Evolutionary conservation across 1,284 basidiomycete species (phyloP), one percentile per base, ranked within the genome.

Genomic region (Boletus semigastroideus): DNA sequence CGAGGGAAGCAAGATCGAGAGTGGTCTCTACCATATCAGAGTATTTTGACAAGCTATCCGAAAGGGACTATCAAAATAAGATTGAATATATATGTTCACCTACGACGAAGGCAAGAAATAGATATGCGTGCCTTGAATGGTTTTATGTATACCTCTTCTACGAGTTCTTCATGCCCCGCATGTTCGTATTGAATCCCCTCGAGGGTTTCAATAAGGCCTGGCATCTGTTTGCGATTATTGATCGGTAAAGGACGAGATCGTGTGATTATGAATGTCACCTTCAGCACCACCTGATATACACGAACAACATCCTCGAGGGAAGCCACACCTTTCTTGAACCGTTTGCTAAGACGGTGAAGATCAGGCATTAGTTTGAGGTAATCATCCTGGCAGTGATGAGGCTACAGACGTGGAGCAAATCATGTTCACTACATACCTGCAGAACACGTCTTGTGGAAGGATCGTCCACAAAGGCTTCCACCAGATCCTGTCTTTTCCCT

Each of bases 1-100:
- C 75, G 9, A 98, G 78, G 60, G 96, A 87, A 42, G 89, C 84
- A 17, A 98, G 82, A 64, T 99, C 97, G 40, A 99, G 83, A 0
- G 96, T 98, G 53, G 92, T 86, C 69, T 98, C 94, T 4, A 99
- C 95, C 88, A 99, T 94, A 61, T 95, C 92, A 5, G 82, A 78
- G 61, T 95, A 95, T 64, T 93, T 92, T 12, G 77, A 76, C 5
- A 97, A 78, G 51, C 76, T 84, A 0, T 68, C 71, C 25, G 81
- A 74, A 59, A 82, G 79, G 61, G 86, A 78, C 90, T 94, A 59
- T 59, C 5, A 30, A 34, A 13, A 1, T 34, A 22, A 46, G 19
- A 25, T 20, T 27, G 41, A 30, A 36, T 17, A 2, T n/a, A 13
- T 12, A 10, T 3, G 31, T 46, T n/a, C 7, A n/a, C 17, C 14